phyloP scores from a whole-genome alignment of 768 basidiomycete genomes.

The Lyophyllum decastes region DNA sequence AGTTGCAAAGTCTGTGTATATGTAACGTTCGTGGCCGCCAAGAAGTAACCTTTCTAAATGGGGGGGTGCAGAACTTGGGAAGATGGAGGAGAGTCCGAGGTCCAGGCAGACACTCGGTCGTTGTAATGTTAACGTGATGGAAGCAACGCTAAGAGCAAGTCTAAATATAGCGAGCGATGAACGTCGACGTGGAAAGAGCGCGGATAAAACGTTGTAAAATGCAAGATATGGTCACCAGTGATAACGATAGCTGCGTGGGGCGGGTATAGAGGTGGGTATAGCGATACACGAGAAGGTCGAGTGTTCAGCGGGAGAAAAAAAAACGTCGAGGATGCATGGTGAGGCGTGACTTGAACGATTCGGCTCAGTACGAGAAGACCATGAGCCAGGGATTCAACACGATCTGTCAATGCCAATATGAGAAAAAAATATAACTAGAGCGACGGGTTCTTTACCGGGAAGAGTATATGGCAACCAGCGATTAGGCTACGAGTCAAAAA shows the following conservation, averaged over 20 bases:
- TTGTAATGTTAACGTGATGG: not conserved
- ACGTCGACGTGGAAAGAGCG: not conserved
- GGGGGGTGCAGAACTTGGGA: not conserved
- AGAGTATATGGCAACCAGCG: constrained; percentile 66
- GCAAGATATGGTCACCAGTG: not conserved
- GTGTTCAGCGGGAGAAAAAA: too few relatives aligned
- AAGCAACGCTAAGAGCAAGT: not conserved
- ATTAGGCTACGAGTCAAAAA: constrained; percentile 50
- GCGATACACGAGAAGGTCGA: too few relatives aligned
- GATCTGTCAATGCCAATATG: constrained; percentile 33
- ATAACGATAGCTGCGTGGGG: not conserved
- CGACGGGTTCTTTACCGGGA: constrained; percentile 62
- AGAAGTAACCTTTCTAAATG: not conserved
- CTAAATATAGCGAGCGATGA: not conserved
- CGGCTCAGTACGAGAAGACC: constrained; percentile 63
- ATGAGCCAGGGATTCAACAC: constrained; percentile 52
- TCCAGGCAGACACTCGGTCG: not conserved
- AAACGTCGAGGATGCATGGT: too few relatives aligned
- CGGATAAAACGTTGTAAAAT: not conserved
- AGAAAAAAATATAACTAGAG: constrained; percentile 2
- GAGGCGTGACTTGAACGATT: not conserved
- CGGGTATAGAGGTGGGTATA: not conserved
- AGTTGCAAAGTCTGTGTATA: not conserved
- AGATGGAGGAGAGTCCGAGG: constrained; percentile 14
- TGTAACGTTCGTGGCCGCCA: not conserved